Conservation (phyloP, 768 basidiomycete genomes). For the Hydnum rufescens region DNA sequence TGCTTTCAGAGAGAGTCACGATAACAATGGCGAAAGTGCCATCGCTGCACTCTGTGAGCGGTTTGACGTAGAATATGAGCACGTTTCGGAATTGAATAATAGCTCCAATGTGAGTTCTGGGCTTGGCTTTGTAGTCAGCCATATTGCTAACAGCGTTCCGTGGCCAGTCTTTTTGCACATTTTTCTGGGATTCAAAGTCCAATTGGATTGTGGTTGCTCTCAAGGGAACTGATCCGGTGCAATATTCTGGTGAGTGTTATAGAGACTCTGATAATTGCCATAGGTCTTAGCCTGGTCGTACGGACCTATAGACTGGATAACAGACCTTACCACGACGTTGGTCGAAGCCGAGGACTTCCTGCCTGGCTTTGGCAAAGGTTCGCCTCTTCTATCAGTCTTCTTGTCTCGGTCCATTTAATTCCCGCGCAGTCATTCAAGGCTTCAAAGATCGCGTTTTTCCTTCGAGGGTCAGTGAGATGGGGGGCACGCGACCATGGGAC, state of each 20-base stretch:
- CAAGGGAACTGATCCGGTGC: conserved; percentile 8
- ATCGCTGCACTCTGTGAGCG: neutral
- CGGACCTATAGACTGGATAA: conserved; percentile 6
- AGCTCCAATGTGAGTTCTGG: neutral
- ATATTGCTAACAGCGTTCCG: neutral
- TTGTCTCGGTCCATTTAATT: too few relatives aligned
- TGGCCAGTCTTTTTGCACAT: conserved; percentile 5
- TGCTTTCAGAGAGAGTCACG: neutral
- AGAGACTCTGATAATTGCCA: neutral
- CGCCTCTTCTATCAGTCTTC: too few relatives aligned
- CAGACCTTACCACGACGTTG: conserved; percentile 5
- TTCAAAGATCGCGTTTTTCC: conserved; percentile 9
- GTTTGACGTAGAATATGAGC: neutral
- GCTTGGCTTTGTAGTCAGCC: neutral
- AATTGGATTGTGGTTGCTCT: conserved; percentile 12
- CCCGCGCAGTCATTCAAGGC: conserved; percentile 4
- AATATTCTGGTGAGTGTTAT: conserved; percentile 3
- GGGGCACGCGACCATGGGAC: neutral
- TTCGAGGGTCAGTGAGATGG: neutral
- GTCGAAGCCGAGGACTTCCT: neutral
- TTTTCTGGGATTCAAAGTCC: conserved; percentile 9
- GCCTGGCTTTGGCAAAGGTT: neutral
- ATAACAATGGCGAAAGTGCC: neutral
- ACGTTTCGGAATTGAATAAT: neutral
- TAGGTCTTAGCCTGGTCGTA: neutral